Evolutionary conservation across 1,284 basidiomycete species (phyloP), one percentile per base, ranked within the genome.

Genomic region (Lignosus rhinocerotis): DNA sequence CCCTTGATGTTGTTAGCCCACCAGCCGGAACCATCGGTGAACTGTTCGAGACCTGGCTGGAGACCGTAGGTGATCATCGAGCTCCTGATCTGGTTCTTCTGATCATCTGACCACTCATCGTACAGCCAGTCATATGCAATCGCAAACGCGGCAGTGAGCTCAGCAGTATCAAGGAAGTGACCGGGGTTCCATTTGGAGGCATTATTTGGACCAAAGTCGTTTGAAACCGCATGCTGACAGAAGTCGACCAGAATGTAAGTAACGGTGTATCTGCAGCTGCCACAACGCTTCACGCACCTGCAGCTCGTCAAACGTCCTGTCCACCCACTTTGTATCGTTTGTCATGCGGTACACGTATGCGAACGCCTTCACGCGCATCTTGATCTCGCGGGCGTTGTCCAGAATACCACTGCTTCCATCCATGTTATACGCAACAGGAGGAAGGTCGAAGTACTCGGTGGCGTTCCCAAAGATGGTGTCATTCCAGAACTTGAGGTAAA

Each of bases 51-150:
- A 67, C 92, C 93, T 47, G 78, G 84, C 56, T 75, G 73, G 17
- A 98, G 83, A 66, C 94, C 97, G 66, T 91, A 88, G 61, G 82
- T 78, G 75, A 94, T 81, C 74, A 99, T 88, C 19, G 88, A 89
- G 68, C 73, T 79, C 68, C 85, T 81, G 66, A 99, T 92, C 58
- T 79, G 76, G 45, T 73, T 76, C 70, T 87, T 87, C 76, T 97
- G 92, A 4, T 85, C 80, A 33, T 79, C 73, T 7, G 83, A 85
- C 93, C 93, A 98, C 52, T 84, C 80, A 57, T 96, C 89, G 75
- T 97, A 90, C 56, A 99, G 75, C 91, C 91, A 99, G 74, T 99
- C 97, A 70, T 98, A 99, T 1, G 88, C 97, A 67, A 97, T 92
- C 38, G 84, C 95, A 70, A 88, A 97, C 2, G 90, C 94, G 33